Conservation (phyloP, 2,329 filamentous ascomycete genomes). For the Exophiala phaeomuriformis region DNA sequence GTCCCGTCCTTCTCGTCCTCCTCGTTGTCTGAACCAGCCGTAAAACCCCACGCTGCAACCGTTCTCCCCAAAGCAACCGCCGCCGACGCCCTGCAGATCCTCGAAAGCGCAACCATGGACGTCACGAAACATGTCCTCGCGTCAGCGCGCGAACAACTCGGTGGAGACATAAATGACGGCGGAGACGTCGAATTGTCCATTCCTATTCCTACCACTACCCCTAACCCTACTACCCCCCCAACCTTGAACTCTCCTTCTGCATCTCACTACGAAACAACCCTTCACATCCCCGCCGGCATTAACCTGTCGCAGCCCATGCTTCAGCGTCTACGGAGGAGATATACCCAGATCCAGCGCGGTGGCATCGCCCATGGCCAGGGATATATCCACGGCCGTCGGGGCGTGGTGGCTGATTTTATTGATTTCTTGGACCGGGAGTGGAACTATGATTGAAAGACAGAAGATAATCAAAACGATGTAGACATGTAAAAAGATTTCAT, state of each 20-base stretch:
- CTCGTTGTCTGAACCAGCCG: conserved; percentile 25
- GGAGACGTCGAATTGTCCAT: conserved; percentile 16
- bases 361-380: conserved; percentile 32
- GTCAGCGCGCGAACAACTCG: conserved; percentile 4
- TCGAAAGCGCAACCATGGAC: conserved; percentile 31
- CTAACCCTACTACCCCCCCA: too few relatives aligned
- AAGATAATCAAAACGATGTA: not conserved
- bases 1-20: not conserved
- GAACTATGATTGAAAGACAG: conserved; percentile 21
- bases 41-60: conserved; percentile 40
- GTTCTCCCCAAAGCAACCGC: conserved; percentile 36
- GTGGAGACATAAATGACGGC: conserved; percentile 11
- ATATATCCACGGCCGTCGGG: conserved; percentile 30
- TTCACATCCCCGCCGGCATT: conserved; percentile 18
- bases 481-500: not conserved
- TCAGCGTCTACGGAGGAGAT: conserved; percentile 41
- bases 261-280: conserved; percentile 1
- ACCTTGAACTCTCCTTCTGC: too few relatives aligned
- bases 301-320: conserved; percentile 37
- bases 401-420: conserved; percentile 41
- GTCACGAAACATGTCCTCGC: conserved; percentile 23
- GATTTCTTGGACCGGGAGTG: conserved; percentile 40
- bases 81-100: conserved; percentile 37
- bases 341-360: conserved; percentile 40
- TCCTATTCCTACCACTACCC: conserved; percentile 3